These are phyloP conservation scores for Umbelopsis sp. DNA, from an alignment of 192 early-diverging fungal genomes.

Conservation along the genomic window DNA sequence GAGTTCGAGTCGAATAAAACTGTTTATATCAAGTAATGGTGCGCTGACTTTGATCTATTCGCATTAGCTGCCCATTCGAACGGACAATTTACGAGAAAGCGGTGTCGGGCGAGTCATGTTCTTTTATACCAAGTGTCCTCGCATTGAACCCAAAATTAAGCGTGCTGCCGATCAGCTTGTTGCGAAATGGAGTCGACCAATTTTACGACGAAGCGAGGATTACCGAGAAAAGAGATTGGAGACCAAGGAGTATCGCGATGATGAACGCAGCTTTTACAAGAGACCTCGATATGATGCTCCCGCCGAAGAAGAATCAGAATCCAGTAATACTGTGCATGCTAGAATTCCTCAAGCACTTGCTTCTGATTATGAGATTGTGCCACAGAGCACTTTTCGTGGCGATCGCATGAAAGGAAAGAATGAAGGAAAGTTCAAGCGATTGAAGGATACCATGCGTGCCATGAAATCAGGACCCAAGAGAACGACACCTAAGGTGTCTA, in stretches of 20 bases:
- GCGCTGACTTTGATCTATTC: neutral
- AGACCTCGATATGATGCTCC: conserved; percentile 29
- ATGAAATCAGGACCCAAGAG: conserved; percentile 36
- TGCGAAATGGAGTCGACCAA: conserved; percentile 85
- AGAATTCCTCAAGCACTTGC: conserved; percentile 39
- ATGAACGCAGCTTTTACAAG: conserved; percentile 29
- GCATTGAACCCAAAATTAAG: conserved; percentile 68
- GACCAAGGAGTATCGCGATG: conserved; percentile 34
- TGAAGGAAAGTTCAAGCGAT: conserved; percentile 29
- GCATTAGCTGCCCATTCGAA: conserved; percentile 64
- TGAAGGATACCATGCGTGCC: conserved; percentile 38
- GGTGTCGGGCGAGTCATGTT: conserved; percentile 82
- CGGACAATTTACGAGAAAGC: conserved; percentile 79
- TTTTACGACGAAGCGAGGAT: conserved; percentile 75
- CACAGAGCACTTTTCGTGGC: conserved; percentile 37
- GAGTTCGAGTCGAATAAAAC: conserved; percentile 4
- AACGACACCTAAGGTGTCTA: conserved; percentile 33
- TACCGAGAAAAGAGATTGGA: conserved; percentile 60
- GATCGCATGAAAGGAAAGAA: conserved; percentile 35
- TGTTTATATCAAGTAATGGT: too few relatives aligned
- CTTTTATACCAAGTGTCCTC: conserved; percentile 88
- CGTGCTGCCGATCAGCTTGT: conserved; percentile 79
- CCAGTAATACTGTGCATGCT: conserved; percentile 25
- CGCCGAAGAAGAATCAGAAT: conserved; percentile 28
- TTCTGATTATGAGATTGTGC: conserved; percentile 44